Percentiles rank a stretch among this genome's conserved stretches.
These are phyloP conservation scores for Plectranthus barbatus DNA, from an alignment of 257 asterid genomes.

Conservation along the genomic window DNA sequence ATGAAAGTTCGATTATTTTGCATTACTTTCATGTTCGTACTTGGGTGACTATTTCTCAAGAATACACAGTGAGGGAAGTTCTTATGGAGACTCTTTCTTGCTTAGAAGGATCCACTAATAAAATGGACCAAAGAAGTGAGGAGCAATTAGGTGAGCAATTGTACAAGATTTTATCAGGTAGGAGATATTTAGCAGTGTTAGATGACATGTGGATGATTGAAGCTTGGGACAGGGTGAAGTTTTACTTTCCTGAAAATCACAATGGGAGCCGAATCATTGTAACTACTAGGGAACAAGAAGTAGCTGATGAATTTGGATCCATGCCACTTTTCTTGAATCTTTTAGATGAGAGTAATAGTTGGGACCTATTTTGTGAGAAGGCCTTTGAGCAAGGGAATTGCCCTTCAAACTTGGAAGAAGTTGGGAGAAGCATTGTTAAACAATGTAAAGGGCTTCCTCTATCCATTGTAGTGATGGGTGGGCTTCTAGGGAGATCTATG, in stretches of 20 bases:
- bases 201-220: slow-evolving; percentile 9
- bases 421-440: not conserved
- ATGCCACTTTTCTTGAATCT: not conserved
- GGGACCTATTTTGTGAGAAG: not conserved
- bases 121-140: not conserved
- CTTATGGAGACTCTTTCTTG: not conserved
- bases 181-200: not conserved
- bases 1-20: not conserved
- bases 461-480: not conserved
- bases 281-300: not conserved
- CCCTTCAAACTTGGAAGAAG: not conserved
- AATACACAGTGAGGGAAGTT: not conserved
- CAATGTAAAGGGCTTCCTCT: slow-evolving; percentile 1
- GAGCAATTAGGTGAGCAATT: not conserved
- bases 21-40: not conserved
- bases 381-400: not conserved
- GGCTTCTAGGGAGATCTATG: not conserved
- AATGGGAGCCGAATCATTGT: slow-evolving; percentile 1
- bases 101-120: not conserved
- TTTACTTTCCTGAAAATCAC: not conserved
- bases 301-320: not conserved
- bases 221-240: not conserved
- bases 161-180: not conserved
- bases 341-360: not conserved
- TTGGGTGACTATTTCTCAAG: not conserved